Evolutionary conservation across 352 stramenopile species (phyloP), one percentile per base, ranked within the genome.

Genomic region (Phytophthora podocarpi): DNA sequence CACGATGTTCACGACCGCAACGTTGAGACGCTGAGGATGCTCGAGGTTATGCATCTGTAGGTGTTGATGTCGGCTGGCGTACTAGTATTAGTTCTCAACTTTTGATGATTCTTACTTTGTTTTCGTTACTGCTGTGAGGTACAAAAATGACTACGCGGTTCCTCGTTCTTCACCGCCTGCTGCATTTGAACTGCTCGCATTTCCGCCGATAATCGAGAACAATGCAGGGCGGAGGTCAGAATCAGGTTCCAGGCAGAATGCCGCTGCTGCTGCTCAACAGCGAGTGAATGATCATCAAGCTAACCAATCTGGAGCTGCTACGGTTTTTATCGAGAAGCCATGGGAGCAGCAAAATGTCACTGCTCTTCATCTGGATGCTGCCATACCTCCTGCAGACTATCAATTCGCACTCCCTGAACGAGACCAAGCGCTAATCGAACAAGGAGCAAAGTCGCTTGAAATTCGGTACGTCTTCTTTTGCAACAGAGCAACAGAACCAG

Each of bases 41-140:
- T 91, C 30, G 75, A 91, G 41, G 74, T 76, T 34, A 59, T 91
- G 30, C 60, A 80, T 13, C 35, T 89, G 82, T 91, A 74, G 10
- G 77, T 68, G 13, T 4, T 52, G 2, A 16, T 39, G 12, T 6
- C 27, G 32, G 20, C 3, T 26, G 12, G 24, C 20, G 20, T 43
- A 26, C 36, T 6, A 13, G 2, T 26, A 6, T 15, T 9, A 27
- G 20, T 45, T 8, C 9, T 30, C 34, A 43, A 41, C 2, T 45
- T 36, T 16, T 43, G n/a, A 6, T 30, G 36, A 20, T 46, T 23
- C 42, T 52, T 62, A 20, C 20, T 36, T 51, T 34, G 15, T 52
- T 28, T 34, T 21, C 5, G 20, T n/a, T n/a, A n/a, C n/a, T 55
- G n/a, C 10, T 40, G 30, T 10, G 27, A 75, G 61, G 21, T 70